phyloP scores from a whole-genome alignment of 495 filamentous ascomycete species.

The Aspergillus affinis region DNA sequence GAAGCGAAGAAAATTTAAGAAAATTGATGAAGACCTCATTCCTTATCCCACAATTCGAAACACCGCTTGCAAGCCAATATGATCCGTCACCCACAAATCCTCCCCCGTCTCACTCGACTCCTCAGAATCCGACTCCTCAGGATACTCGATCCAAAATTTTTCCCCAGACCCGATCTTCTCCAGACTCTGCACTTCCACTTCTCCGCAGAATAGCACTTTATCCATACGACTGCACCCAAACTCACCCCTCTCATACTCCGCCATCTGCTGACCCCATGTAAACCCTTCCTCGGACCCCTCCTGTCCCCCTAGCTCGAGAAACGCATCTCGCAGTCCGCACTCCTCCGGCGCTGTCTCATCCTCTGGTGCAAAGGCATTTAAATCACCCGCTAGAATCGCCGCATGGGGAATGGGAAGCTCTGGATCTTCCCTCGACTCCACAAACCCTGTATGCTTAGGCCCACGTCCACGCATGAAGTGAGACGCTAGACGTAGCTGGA shows the following conservation, averaged over 20 bases:
- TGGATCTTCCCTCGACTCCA: neutral
- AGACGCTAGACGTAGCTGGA: constrained; percentile 42
- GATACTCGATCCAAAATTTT: constrained; percentile 6
- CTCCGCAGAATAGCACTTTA: constrained; percentile 45
- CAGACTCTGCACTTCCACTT: constrained; percentile 29
- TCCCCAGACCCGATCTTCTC: constrained; percentile 42
- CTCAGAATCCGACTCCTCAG: constrained; percentile 26
- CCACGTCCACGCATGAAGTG: constrained; percentile 38
- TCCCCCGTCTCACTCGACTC: constrained; percentile 16
- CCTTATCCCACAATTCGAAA: constrained; percentile 12
- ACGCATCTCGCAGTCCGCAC: constrained; percentile 51
- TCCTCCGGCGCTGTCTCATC: constrained; percentile 45
- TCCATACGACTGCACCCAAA: constrained; percentile 53
- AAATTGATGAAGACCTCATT: neutral
- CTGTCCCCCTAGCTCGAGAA: constrained; percentile 47
- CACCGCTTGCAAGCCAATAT: constrained; percentile 44
- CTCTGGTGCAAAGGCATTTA: constrained; percentile 57
- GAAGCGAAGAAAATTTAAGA: neutral
- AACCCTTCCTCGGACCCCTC: constrained; percentile 51
- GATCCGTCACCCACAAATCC: constrained; percentile 50
- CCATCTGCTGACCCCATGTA: constrained; percentile 57
- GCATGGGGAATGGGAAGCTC: constrained; percentile 7
- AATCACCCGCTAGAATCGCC: constrained; percentile 47
- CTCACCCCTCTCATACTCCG: constrained; percentile 23
- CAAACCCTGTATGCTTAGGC: neutral